Conservation (phyloP, 495 filamentous ascomycete species). For the Penicillium dipodomyicola region DNA sequence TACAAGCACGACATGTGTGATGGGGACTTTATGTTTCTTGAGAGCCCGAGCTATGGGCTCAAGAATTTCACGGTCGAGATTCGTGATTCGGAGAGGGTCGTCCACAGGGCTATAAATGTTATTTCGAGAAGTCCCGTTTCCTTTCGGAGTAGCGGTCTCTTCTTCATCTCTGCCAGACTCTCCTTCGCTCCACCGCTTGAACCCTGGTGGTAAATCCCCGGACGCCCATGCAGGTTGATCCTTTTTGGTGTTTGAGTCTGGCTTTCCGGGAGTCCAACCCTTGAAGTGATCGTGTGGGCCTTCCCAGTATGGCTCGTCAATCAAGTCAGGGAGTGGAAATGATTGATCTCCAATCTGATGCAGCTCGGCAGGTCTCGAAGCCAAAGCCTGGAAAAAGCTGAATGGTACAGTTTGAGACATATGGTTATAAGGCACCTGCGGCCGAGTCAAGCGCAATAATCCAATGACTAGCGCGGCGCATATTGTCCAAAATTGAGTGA, state of each 20-base stretch:
- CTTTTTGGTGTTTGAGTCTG: not conserved
- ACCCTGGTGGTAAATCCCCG: slow-evolving; percentile 19
- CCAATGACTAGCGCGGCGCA: slow-evolving; percentile 3
- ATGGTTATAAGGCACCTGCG: slow-evolving; percentile 26
- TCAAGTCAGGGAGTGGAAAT: slow-evolving; percentile 21
- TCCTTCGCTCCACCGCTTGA: slow-evolving; percentile 17
- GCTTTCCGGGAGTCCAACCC: slow-evolving; percentile 21
- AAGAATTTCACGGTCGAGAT: slow-evolving; percentile 36
- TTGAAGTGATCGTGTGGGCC: slow-evolving; percentile 21
- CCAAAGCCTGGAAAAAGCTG: slow-evolving; percentile 19
- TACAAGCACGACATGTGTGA: slow-evolving; percentile 39
- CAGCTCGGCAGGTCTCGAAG: not conserved
- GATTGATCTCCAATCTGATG: slow-evolving; percentile 3
- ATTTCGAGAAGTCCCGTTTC: not conserved
- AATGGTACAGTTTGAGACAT: slow-evolving; percentile 29
- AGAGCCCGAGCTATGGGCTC: slow-evolving; percentile 27
- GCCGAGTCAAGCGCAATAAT: slow-evolving; percentile 19
- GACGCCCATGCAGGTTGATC: slow-evolving; percentile 20
- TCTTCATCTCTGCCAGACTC: not conserved
- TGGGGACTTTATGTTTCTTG: slow-evolving; percentile 23
- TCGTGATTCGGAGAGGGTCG: slow-evolving; percentile 42
- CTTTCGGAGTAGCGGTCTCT: not conserved
- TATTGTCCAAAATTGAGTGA: slow-evolving; percentile 14
- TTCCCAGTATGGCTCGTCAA: slow-evolving; percentile 25
- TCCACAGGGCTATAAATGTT: slow-evolving; percentile 30